Evolutionary conservation across 352 stramenopile genomes (phyloP), one percentile per base, ranked within the genome.

Genomic region (Phytopythium delawarense): DNA sequence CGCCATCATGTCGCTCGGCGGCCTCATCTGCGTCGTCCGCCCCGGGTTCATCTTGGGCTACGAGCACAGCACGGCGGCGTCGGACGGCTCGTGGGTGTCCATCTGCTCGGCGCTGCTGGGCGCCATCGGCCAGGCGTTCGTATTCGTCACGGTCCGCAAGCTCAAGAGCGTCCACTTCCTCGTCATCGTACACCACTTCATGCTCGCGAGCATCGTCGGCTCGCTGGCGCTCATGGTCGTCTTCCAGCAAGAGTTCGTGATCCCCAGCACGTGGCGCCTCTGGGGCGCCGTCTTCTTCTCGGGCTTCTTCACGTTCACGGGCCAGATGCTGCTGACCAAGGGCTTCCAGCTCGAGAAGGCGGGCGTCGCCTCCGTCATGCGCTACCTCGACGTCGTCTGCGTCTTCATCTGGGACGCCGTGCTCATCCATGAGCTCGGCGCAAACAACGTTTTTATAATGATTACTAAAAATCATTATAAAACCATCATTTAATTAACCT

Each of bases 141-240:
- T 91, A 16, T 94, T 87, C 62, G 78, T 87, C 39, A 72, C 70
- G 0, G 80, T 94, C 46, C 82, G 85, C 13, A 78, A 87, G 64
- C 68, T 92, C 12, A 81, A 80, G 50, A 57, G 64, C 2, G 70
- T 92, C 40, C 62, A 86, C 48, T 72, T 84, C 18, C 72, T 78
- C 50, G 79, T 91, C 30, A 79, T 94, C 25, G 67, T 91, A 18
- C 78, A 94, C 72, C 91, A 94, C 69, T 92, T 92, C 28, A 82
- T 94, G 81, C 64, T 92, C 1, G 83, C 80, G 32, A 87, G 74
- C 56, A 67, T 76, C 32, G 30, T 75, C 18, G 57, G 66, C 20
- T 87, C 85, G 59, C 57, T 81, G 13, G 11, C 78, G 4, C 88
- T 81, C 65, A 83, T 93, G 44, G 53, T 65, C 1, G 12, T 90